A percentile compares a stretch with the other conserved stretches of the same genome.
These are phyloP conservation scores for Sugiyamaella grinbergsii DNA, from an alignment of 1,139 yeast species.

Conservation along the genomic window DNA sequence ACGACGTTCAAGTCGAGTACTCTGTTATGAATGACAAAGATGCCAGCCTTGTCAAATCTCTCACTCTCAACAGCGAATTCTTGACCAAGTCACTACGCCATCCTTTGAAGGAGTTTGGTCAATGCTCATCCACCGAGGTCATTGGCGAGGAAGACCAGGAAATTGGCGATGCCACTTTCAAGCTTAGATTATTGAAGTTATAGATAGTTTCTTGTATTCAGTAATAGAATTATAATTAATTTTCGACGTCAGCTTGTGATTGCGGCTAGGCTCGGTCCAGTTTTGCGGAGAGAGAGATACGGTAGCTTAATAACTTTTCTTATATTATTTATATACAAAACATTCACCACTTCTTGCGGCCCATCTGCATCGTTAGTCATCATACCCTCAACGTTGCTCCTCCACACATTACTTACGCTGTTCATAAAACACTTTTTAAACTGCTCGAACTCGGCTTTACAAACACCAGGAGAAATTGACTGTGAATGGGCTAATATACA, in stretches of 20 bases:
- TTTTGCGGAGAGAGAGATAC: too few species aligned
- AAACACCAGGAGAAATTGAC: slow-evolving; percentile 22
- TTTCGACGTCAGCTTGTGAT: too few species aligned
- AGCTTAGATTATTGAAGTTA: slow-evolving; percentile 73
- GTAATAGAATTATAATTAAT: not conserved
- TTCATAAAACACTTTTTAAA: slow-evolving; percentile 61
- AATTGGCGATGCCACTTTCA: slow-evolving; percentile 82
- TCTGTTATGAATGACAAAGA: slow-evolving; percentile 60
- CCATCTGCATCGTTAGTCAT: slow-evolving; percentile 15
- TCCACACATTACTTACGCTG: slow-evolving; percentile 35
- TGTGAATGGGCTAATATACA: slow-evolving; percentile 19
- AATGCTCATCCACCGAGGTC: slow-evolving; percentile 41
- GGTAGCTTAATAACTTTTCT: too few species aligned
- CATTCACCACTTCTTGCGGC: slow-evolving; percentile 15
- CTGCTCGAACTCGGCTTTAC: slow-evolving; percentile 51
- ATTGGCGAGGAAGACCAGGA: slow-evolving; percentile 89
- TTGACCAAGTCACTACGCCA: slow-evolving; percentile 76
- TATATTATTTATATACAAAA: not conserved
- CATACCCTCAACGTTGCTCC: not conserved
- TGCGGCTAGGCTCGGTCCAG: slow-evolving; percentile 16
- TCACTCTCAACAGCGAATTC: slow-evolving; percentile 65
- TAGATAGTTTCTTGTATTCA: not conserved
- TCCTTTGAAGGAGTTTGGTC: slow-evolving; percentile 40
- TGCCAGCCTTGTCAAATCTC: slow-evolving; percentile 64
- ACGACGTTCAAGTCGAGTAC: slow-evolving; percentile 88